phyloP scores from a whole-genome alignment of 2,329 filamentous ascomycete genomes.

The Monosporascus sp. region DNA sequence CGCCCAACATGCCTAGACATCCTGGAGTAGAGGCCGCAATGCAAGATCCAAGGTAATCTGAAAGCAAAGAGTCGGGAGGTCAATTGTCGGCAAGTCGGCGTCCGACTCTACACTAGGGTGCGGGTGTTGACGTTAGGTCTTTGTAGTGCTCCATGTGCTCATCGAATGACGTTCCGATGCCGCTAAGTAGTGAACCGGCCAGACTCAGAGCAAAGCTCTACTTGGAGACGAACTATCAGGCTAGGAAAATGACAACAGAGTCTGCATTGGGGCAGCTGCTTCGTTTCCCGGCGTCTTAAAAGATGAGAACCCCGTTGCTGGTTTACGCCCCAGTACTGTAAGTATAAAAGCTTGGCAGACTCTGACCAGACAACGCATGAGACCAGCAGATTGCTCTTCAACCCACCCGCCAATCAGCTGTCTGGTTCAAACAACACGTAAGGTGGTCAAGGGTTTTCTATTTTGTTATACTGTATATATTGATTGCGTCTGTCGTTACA shows the following conservation, averaged over 20 bases:
- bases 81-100: neutral
- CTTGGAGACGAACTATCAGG: conserved; percentile 8
- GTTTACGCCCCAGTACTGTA: neutral
- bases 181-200: conserved; percentile 3
- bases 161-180: conserved; percentile 25
- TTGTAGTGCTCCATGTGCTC: conserved; percentile 17
- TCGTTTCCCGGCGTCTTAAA: conserved; percentile 7
- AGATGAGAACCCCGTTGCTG: conserved; percentile 17
- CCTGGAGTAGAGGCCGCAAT: too few relatives aligned
- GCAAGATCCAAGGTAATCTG: neutral
- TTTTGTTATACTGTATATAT: neutral
- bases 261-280: neutral
- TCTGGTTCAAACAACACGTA: neutral
- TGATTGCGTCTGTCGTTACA: neutral
- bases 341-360: conserved; percentile 17
- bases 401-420: neutral
- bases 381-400: neutral
- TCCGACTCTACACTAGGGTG: neutral
- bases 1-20: too few relatives aligned
- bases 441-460: neutral
- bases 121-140: neutral
- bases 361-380: conserved; percentile 2
- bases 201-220: neutral
- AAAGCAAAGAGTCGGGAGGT: neutral
- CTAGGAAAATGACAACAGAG: neutral